A percentile compares a stretch with the other conserved stretches of the same genome.
Conservation (phyloP, 257 asterid species). For the Solanum sitiens region DNA sequence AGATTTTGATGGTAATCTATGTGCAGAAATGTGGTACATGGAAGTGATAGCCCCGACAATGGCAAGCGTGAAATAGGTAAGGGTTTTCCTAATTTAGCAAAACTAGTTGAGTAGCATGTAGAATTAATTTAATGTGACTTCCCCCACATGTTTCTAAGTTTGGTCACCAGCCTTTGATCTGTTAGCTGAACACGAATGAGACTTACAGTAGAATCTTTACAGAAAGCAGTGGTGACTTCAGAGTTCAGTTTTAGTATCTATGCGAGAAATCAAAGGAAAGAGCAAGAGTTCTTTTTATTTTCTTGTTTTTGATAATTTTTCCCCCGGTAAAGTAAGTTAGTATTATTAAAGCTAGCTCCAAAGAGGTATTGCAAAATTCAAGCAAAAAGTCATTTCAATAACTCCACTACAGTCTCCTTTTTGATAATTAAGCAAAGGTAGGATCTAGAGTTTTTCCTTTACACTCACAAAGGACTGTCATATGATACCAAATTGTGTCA, state of each 20-base stretch:
- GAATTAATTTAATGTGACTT: neutral
- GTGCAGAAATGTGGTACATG: conserved; percentile 91
- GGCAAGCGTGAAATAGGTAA: conserved; percentile 85
- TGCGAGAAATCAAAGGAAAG: neutral
- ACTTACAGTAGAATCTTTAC: neutral
- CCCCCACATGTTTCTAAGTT: neutral
- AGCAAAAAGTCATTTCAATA: neutral
- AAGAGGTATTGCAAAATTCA: neutral
- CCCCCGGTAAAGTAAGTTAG: neutral
- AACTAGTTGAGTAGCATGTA: neutral
- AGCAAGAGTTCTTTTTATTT: neutral
- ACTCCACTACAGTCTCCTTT: neutral
- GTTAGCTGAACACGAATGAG: neutral
- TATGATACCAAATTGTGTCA: neutral
- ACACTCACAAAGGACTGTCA: neutral
- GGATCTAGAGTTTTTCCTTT: neutral
- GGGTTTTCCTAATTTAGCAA: neutral
- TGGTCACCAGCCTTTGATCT: neutral
- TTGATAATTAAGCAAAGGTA: neutral
- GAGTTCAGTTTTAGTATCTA: neutral
- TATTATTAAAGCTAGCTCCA: neutral
- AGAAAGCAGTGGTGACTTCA: neutral
- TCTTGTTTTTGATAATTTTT: neutral
- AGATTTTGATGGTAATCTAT: neutral
- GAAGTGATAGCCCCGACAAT: conserved; percentile 91